Evolutionary conservation across 768 basidiomycete genomes (phyloP), one percentile per base, ranked within the genome.

Genomic region (Suillus paluster): DNA sequence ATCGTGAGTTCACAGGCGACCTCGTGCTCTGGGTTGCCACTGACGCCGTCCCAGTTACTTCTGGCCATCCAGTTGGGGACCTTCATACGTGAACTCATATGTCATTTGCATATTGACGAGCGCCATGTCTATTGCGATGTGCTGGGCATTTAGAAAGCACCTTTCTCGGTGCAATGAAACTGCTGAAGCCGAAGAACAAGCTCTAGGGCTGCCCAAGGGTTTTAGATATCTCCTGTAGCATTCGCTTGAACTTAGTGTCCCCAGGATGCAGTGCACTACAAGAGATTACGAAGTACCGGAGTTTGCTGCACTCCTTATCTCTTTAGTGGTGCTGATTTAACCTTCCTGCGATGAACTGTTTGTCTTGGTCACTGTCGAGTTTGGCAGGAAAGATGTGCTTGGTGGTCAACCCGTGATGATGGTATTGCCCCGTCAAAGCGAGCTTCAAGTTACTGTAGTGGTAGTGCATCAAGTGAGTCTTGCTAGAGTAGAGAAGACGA

Each of bases 271-370:
- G 19, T 34, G 30, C 15, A 15, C 3, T n/a, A n/a, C n/a, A n/a
- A n/a, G n/a, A n/a, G n/a, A n/a, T n/a, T n/a, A n/a, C n/a, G n/a
- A n/a, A n/a, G n/a, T n/a, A 73, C 95, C 95, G 27, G 95, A 97
- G 78, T 97, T 97, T 77, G 97, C 95, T 14, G 90, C 92, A 1
- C 80, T 97, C 94, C 95, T 0, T 97, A 92, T 75, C 78, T 97
- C 60, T 97, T 97, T 81, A 90, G 90, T 67, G 95, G 95, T 68
- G 95, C 95, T 44, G 95, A 97, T 74, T 97, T 97, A 65, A 95
- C 95, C 95, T 14, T 97, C 95, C 58, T 90, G 95, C 75, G 95
- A 97, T 71, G 95, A 97, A 70, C 95, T 95, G 3, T 97, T 97
- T 77, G 95, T 95, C 79, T 79, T 97, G 49, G 95, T 97, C 34